Base-by-base conservation (phyloP, 176 grass and related monocot species). In the Panicum miliaceum region DNA sequence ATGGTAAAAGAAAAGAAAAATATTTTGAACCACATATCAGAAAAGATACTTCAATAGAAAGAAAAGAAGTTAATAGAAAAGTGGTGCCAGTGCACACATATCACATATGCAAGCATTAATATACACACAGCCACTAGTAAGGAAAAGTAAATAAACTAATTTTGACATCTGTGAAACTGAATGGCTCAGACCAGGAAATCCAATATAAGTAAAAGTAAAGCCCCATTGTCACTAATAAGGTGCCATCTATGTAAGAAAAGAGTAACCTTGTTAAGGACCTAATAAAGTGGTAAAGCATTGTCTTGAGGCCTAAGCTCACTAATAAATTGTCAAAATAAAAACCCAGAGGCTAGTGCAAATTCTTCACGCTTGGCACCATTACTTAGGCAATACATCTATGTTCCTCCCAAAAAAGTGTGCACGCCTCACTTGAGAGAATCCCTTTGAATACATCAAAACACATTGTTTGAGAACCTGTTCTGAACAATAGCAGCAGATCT, bases 271-370 rank as follows among this genome's bases (percentile, higher is more conserved):
- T 38, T 38, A 68, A 80, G 64, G 43, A 68, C 29, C 43, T 40
- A 51, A 12, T 32, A 13, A 80, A 40, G 60, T 67, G 22, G 50
- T 48, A 46, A 62, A 68, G n/a, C 26, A 48, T 56, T 45, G 10
- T 19, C 23, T 45, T 68, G 35, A 74, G n/a, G 46, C 27, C 68
- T 67, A 84, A 46, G 22, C 12, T 35, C 48, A 46, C 29, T 64
- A 77, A 53, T 66, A 75, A 61, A 43, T 88, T 78, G 64, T 18
- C 26, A 16, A 41, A 54, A 19, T 72, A 5, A 71, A 71, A 27
- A 26, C 38, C 11, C 16, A 9, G 26, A 50, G 47, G 58, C 11
- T 18, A 58, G 36, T 41, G 47, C 29, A 73, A 46, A 38, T 62
- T 22, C 27, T 68, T 75, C 16, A 42, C 36, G 0, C 26, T 75